These are phyloP conservation scores for Penicillium silybi DNA, from an alignment of 495 filamentous ascomycete species.

Conservation along the genomic window DNA sequence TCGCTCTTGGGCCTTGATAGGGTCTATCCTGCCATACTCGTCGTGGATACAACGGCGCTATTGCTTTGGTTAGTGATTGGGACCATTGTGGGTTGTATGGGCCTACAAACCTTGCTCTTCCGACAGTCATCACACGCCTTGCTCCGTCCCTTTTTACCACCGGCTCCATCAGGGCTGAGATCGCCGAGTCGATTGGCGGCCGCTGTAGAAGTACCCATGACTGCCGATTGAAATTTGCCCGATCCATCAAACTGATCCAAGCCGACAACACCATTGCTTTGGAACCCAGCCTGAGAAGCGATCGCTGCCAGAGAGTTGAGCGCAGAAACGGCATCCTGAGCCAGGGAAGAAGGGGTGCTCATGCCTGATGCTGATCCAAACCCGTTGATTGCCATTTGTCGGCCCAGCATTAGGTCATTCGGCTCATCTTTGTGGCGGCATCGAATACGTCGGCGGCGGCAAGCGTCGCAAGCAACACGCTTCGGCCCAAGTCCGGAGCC, in stretches of 20 bases:
- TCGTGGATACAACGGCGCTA: constrained; percentile 69
- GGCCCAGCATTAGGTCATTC: constrained; percentile 24
- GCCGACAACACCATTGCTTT: constrained; percentile 21
- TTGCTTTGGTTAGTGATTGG: neutral
- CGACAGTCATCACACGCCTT: constrained; percentile 65
- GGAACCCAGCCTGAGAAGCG: constrained; percentile 38
- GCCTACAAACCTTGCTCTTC: constrained; percentile 57
- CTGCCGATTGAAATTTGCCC: constrained; percentile 23
- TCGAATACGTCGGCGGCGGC: constrained; percentile 49
- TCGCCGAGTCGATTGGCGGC: constrained; percentile 29
- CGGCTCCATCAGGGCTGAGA: constrained; percentile 32
- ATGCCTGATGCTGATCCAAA: constrained; percentile 30
- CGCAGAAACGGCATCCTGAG: constrained; percentile 44
- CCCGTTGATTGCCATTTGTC: constrained; percentile 26
- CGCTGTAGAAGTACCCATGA: constrained; percentile 28
- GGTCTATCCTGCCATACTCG: constrained; percentile 60
- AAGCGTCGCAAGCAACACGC: constrained; percentile 52
- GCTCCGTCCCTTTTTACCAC: constrained; percentile 52
- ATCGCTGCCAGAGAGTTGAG: constrained; percentile 43
- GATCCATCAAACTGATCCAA: constrained; percentile 29
- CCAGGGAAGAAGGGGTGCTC: constrained; percentile 32
- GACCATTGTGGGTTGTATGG: neutral
- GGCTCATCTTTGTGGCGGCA: constrained; percentile 53
- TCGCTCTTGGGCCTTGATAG: constrained; percentile 56
- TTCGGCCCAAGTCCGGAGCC: constrained; percentile 47